Base-by-base conservation (phyloP, 106 monocot species). In the Vanilla planifolia region DNA sequence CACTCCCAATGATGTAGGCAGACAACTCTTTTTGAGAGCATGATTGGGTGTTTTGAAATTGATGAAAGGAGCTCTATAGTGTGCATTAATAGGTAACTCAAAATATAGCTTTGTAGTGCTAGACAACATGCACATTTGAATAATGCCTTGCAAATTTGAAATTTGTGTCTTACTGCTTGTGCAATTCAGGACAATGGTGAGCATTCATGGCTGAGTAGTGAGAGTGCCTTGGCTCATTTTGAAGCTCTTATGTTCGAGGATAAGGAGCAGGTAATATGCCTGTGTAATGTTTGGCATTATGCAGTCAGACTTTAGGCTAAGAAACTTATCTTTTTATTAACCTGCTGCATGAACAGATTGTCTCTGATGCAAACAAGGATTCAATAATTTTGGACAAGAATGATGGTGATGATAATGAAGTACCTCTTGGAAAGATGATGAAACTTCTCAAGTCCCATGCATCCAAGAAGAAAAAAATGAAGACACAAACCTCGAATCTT, bases 391-490 rank as follows among this genome's bases (percentile, higher is more conserved):
- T 72, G 45, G 68, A 68, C 24, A 81, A 72, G 51, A 79, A 61
- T 53, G 91, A 88, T 64, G 43, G 14, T 40, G 77, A 87, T 69
- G 90, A 61, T 43, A 82, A 66, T 68, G 96, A 96, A 40, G 32
- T 96, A n/a, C 77, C 96, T 22, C 68, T 96, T 15, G 84, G 84
- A 16, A 78, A 87, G 55, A 77, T 96, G 50, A 74, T 96, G 84
- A 81, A 88, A 81, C 66, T 68, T 66, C 75, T 91, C 10, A 90
- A 85, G 68, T 80, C 75, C 43, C 74, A 75, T 56, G 80, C 79
- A 66, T 60, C 73, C 26, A 89, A 80, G 71, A 89, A 88, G 71
- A 96, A 88, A 74, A 58, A 50, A 16, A 26, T 60, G 22, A 88
- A 79, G 59, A 79, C 60, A 40, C 57, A 72, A 19, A 57, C 51